phyloP scores from a whole-genome alignment of 257 asterid species.

The Solanum pinnatisectum region DNA sequence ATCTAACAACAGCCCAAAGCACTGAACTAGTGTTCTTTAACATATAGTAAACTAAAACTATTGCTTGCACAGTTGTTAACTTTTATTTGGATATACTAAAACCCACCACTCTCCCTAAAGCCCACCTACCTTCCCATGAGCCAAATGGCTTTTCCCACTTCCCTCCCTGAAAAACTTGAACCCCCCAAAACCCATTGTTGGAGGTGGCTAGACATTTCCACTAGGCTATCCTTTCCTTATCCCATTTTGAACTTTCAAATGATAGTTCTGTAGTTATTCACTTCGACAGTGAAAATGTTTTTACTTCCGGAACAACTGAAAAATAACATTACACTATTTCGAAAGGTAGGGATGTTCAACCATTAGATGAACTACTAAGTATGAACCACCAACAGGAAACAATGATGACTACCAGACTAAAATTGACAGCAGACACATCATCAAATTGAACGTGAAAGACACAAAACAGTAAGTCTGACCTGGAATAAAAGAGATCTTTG shows the following conservation, averaged over 20 bases:
- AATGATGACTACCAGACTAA: not conserved
- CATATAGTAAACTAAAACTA: not conserved
- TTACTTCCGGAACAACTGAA: not conserved
- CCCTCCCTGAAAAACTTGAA: not conserved
- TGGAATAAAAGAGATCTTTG: slow-evolving; percentile 96
- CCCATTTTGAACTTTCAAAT: not conserved
- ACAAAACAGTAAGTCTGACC: slow-evolving; percentile 19
- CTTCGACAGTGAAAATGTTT: not conserved
- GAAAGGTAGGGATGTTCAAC: not conserved
- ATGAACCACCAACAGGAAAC: not conserved
- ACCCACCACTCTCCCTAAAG: not conserved
- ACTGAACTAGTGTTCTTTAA: not conserved
- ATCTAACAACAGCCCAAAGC: not conserved
- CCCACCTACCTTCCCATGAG: not conserved
- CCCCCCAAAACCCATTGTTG: not conserved
- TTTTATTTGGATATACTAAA: not conserved
- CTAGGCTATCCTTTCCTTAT: not conserved
- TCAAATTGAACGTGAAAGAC: not conserved
- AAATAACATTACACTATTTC: not conserved
- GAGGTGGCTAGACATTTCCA: not conserved
- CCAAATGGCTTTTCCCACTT: not conserved
- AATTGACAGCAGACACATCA: not conserved
- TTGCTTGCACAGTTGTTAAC: not conserved
- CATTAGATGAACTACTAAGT: not conserved
- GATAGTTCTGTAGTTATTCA: not conserved